phyloP scores from a whole-genome alignment of 768 basidiomycete genomes.

The Leccinum variicolor region DNA sequence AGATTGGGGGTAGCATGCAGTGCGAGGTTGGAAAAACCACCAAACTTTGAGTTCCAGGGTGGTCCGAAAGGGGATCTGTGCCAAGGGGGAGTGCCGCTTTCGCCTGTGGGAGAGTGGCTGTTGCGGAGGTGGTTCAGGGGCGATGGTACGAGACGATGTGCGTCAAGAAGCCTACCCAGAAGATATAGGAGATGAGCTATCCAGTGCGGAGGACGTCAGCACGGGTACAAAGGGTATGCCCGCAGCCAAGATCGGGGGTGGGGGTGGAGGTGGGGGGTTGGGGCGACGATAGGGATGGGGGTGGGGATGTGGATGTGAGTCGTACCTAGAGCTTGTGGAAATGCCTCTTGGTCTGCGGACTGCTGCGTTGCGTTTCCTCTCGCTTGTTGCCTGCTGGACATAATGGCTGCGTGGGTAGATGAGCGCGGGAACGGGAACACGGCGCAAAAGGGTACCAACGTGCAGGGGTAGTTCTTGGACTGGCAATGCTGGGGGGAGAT shows the following conservation, averaged over 20 bases:
- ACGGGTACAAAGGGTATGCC: constrained; percentile 25
- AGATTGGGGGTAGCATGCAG: constrained; percentile 62
- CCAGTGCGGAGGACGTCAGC: constrained; percentile 19
- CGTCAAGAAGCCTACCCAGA: constrained; percentile 40
- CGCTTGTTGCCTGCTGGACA: constrained; percentile 81
- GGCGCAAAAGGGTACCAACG: constrained; percentile 50
- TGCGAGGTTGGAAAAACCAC: constrained; percentile 48
- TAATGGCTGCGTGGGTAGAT: constrained; percentile 50
- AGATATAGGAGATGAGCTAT: constrained; percentile 29
- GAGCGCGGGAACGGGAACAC: constrained; percentile 16
- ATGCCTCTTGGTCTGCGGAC: constrained; percentile 65
- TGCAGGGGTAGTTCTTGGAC: constrained; percentile 89
- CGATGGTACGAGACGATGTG: constrained; percentile 16
- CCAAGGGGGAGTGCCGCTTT: constrained; percentile 27
- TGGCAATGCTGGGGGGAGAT: constrained; percentile 62
- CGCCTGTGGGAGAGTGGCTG: constrained; percentile 29
- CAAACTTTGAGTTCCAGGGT: constrained; percentile 29
- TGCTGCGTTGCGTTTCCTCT: constrained; percentile 68
- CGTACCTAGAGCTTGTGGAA: constrained; percentile 48
- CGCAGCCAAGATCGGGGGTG: constrained; percentile 15
- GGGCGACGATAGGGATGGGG: not conserved
- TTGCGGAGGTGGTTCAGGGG: constrained; percentile 26
- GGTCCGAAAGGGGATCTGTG: constrained; percentile 21
- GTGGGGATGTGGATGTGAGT: not conserved
- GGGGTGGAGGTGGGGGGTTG: not conserved